Percentiles rank a stretch among this genome's conserved stretches.
These are phyloP conservation scores for Podospora appendiculata DNA, from an alignment of 495 filamentous ascomycete genomes.

Conservation along the genomic window DNA sequence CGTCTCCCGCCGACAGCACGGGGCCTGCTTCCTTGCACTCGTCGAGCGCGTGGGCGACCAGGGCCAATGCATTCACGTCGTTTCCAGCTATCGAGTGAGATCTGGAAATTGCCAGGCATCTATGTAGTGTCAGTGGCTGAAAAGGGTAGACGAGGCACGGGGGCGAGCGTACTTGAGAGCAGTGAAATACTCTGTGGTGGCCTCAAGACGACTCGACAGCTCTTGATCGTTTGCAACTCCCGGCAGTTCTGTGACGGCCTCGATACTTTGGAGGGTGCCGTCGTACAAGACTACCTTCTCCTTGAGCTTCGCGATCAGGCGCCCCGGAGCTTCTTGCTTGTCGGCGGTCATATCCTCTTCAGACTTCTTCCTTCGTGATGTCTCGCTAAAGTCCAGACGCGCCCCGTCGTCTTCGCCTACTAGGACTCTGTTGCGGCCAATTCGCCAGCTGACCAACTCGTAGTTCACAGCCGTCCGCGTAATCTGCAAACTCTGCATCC, in stretches of 20 bases:
- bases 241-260: conserved; percentile 81
- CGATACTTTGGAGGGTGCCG: conserved; percentile 77
- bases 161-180: conserved; percentile 62
- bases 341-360: conserved; percentile 34
- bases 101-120: conserved; percentile 77
- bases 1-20: conserved; percentile 24
- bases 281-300: conserved; percentile 93
- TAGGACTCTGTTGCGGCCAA: conserved; percentile 85
- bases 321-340: conserved; percentile 52
- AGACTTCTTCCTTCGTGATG: conserved; percentile 31
- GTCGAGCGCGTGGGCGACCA: conserved; percentile 62
- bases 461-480: conserved; percentile 91
- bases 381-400: conserved; percentile 41
- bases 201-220: conserved; percentile 68
- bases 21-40: conserved; percentile 36
- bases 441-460: conserved; percentile 85
- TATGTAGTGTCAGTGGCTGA: conserved; percentile 17
- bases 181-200: conserved; percentile 75
- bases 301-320: conserved; percentile 69
- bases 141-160: neutral
- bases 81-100: conserved; percentile 71
- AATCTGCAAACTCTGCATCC: conserved; percentile 89
- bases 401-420: conserved; percentile 73
- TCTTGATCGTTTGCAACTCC: conserved; percentile 81
- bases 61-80: conserved; percentile 74